phyloP scores from a whole-genome alignment of 257 asterid genomes.

The Eustoma russellianum region DNA sequence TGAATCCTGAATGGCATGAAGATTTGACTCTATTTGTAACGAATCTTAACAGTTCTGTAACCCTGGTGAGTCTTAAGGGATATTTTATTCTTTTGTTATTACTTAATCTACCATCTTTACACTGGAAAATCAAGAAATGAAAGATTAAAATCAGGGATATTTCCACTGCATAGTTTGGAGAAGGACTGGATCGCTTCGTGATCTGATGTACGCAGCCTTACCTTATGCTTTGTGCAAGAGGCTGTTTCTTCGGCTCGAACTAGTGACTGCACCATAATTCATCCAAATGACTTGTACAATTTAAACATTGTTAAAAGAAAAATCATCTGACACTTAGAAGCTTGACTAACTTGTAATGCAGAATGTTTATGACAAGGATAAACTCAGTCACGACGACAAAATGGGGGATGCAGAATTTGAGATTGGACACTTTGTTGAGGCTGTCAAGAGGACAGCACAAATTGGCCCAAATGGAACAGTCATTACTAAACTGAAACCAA shows the following conservation, averaged over 20 bases:
- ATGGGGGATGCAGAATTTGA: slow-evolving; percentile 79
- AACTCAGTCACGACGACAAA: slow-evolving; percentile 49
- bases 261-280: too few species aligned
- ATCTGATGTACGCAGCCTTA: too few species aligned
- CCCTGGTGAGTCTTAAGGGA: slow-evolving; percentile 29
- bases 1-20: slow-evolving; percentile 75
- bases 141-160: too few species aligned
- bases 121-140: too few species aligned
- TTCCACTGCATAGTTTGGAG: too few species aligned
- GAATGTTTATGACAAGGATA: slow-evolving; percentile 55
- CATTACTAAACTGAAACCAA: slow-evolving; percentile 38
- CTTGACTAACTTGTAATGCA: slow-evolving; percentile 15
- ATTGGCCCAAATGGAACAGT: slow-evolving; percentile 39
- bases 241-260: too few species aligned
- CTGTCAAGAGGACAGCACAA: slow-evolving; percentile 22
- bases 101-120: not conserved
- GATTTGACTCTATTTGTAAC: slow-evolving; percentile 47
- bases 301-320: too few species aligned
- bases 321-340: too few species aligned
- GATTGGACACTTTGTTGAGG: slow-evolving; percentile 30
- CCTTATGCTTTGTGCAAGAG: too few species aligned
- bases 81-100: too few species aligned
- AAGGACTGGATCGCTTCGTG: too few species aligned
- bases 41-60: slow-evolving; percentile 45
- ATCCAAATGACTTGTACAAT: too few species aligned